These are phyloP conservation scores for Anethum foeniculum DNA, from an alignment of 140 eudicot species.

Conservation along the genomic window DNA sequence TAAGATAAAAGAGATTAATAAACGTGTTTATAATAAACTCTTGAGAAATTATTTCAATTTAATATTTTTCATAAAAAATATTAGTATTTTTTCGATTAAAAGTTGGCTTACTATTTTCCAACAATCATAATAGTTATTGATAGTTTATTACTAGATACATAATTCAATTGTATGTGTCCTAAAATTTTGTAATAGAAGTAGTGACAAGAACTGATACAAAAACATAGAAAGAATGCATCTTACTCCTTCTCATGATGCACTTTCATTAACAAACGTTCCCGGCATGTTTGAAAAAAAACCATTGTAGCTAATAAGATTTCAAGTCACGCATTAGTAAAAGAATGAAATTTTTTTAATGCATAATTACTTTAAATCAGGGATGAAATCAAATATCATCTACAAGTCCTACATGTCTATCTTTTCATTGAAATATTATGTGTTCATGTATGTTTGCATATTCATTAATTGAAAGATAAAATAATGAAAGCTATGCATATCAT, in stretches of 20 bases:
- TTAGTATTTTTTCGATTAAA: background rate
- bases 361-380: background rate
- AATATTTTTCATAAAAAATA: background rate
- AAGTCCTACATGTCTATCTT: too few relatives aligned
- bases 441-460: too few relatives aligned
- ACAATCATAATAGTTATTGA: background rate
- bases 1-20: too few relatives aligned
- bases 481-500: too few relatives aligned
- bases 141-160: background rate
- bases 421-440: too few relatives aligned
- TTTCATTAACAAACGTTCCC: constrained; percentile 3
- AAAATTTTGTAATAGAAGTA: background rate
- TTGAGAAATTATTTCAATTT: background rate
- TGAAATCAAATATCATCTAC: background rate
- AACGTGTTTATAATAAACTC: background rate
- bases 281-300: background rate
- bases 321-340: background rate
- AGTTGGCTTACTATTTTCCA: background rate
- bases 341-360: background rate
- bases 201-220: background rate
- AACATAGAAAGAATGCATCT: background rate
- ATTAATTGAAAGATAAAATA: too few relatives aligned
- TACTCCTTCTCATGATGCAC: constrained; percentile 14
- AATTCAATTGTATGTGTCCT: background rate
- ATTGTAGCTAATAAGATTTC: background rate